Evolutionary conservation across 73 alveolate species (phyloP), one percentile per base, ranked within the genome.

Genomic region (Durusdinium trenchii): DNA sequence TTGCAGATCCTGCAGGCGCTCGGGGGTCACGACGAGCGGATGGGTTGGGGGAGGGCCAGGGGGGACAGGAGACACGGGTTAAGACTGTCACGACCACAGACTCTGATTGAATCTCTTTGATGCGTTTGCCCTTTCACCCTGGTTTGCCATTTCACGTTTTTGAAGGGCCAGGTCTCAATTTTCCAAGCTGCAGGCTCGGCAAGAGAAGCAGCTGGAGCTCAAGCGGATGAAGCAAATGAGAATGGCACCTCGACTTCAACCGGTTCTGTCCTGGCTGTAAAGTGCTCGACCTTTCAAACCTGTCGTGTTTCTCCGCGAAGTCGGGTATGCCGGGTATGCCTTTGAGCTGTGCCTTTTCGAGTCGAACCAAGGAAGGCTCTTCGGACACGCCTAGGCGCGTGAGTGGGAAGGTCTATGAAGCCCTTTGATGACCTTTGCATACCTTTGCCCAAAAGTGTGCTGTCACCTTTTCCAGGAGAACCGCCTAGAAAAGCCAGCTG

Each of bases 141-240:
- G 32, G 6, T 42, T 78, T 45, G 87, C 87, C 60, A 3, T 5
- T n/a, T n/a, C 91, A 81, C 69, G 32, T 23, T 57, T 57, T 57
- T 57, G 23, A 16, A 16, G 23, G 12, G 69, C 69, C 79, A 64
- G 45, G 28, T 38, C n/a, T 28, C 79, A 26, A 9, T 64, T 38
- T 10, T 38, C n/a, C 12, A 6, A 28, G 23, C 42, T 6, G 35
- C 45, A 79, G 96, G 96, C 86, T 10, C 96, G 96, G 73, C 96
- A 89, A 51, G 85, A 89, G 50, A 89, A 89, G 96, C 96, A 89
- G 71, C 67, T 23, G 86, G 96, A 89, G 51, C 78, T 89, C 86
- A 67, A 69, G 71, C 43, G 46, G n/a, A 32, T 67, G 86, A 67
- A 69, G 96, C 96, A 89, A 38, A 89, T 89, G 96, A 64, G 86